phyloP scores from a whole-genome alignment of 441 rosid genomes.

The Dalechampia spathulata region DNA sequence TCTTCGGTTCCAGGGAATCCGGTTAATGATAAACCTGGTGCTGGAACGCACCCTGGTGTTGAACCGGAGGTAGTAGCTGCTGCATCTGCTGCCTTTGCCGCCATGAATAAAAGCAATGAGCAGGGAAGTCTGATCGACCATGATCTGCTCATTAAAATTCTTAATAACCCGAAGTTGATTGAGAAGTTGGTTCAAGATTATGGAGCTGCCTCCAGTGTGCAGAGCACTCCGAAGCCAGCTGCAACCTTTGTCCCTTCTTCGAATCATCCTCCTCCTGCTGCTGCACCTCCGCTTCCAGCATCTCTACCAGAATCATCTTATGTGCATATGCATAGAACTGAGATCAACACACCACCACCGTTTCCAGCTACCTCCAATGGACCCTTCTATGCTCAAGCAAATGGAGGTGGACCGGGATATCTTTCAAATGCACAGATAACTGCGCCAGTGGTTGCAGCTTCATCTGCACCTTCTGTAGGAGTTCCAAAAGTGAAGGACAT shows the following conservation, averaged over 20 bases:
- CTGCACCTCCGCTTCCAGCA: conserved; percentile 10
- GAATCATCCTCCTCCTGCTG: conserved; percentile 9
- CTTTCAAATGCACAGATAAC: conserved; percentile 24
- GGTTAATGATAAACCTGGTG: conserved; percentile 25
- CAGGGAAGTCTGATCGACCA: conserved; percentile 72
- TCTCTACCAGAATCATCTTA: conserved; percentile 28
- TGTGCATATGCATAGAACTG: conserved; percentile 32
- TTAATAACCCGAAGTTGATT: conserved; percentile 64
- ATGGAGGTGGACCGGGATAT: conserved; percentile 30
- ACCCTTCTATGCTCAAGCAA: conserved; percentile 40
- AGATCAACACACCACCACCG: conserved; percentile 34
- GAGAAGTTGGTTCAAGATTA: conserved; percentile 61
- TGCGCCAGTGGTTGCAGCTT: conserved; percentile 27
- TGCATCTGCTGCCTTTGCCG: conserved; percentile 64
- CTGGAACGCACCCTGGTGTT: conserved; percentile 22
- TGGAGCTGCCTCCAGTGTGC: conserved; percentile 39
- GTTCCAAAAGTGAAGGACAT: conserved; percentile 50
- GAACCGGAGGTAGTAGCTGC: conserved; percentile 49
- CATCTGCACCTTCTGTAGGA: conserved; percentile 33
- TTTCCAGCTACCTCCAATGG: conserved; percentile 37
- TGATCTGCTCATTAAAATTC: conserved; percentile 68
- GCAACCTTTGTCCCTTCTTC: conserved; percentile 17
- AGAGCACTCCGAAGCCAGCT: conserved; percentile 29
- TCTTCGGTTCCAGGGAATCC: conserved; percentile 15
- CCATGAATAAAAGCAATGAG: conserved; percentile 56